Percentiles rank a stretch among this genome's conserved stretches.
Conservation (phyloP, 2,329 filamentous ascomycete species). For the Botrytis tulipae region DNA sequence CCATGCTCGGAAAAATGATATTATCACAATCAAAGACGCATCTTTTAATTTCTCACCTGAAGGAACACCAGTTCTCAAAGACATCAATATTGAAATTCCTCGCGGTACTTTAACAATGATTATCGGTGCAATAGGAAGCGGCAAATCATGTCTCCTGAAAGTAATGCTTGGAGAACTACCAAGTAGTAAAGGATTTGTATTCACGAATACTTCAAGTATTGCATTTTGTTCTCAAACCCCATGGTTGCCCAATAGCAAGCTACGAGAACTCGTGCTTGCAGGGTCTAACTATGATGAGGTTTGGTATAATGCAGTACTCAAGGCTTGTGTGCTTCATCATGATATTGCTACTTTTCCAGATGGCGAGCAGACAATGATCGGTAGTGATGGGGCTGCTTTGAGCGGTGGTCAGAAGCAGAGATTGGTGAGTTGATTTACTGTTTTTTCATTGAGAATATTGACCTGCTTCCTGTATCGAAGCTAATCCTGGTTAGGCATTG, state of each 20-base stretch:
- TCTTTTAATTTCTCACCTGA: neutral
- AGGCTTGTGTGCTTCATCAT: conserved; percentile 30
- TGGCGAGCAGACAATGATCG: conserved; percentile 35
- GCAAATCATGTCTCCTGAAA: conserved; percentile 36
- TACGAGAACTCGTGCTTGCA: conserved; percentile 44
- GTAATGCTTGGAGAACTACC: conserved; percentile 34
- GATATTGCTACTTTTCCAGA: conserved; percentile 31
- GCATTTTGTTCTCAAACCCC: conserved; percentile 47
- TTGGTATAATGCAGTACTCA: conserved; percentile 33
- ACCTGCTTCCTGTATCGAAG: neutral
- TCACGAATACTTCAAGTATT: conserved; percentile 25
- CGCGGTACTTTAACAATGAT: conserved; percentile 29
- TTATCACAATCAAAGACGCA: neutral
- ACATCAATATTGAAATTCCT: conserved; percentile 24
- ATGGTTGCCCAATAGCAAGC: conserved; percentile 45
- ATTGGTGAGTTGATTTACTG: conserved; percentile 24
- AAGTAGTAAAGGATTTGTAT: conserved; percentile 22
- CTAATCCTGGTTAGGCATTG: conserved; percentile 23
- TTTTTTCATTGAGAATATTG: neutral
- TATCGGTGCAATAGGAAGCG: conserved; percentile 38
- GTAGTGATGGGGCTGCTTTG: conserved; percentile 37
- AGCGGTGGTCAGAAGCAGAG: conserved; percentile 36
- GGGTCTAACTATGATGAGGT: conserved; percentile 31
- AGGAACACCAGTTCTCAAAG: conserved; percentile 15
- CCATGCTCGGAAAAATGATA: neutral